Evolutionary conservation across 805 yeast genomes (phyloP).

Genomic region (Metschnikowia reukaufii): DNA sequence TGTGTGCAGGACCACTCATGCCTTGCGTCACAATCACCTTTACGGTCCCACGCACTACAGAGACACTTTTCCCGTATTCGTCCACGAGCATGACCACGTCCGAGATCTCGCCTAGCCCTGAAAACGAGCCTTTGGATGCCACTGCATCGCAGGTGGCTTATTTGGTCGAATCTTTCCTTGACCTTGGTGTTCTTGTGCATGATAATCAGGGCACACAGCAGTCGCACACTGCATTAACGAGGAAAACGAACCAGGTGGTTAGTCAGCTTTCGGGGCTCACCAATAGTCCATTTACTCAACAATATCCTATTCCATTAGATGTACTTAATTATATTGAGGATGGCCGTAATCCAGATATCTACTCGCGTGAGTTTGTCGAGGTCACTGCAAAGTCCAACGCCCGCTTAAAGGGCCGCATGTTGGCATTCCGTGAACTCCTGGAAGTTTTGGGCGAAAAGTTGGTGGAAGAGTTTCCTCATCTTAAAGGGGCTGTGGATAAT

Average conservation of each 20-base stretch:
- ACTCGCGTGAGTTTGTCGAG: conserved; percentile 94
- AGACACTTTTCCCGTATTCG: neutral
- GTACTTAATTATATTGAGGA: conserved; percentile 91
- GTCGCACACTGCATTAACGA: conserved; percentile 52
- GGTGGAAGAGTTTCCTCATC: conserved; percentile 74
- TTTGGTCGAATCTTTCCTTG: conserved; percentile 73
- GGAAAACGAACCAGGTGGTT: conserved; percentile 43
- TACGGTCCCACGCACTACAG: no score
- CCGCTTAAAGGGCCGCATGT: conserved; percentile 78
- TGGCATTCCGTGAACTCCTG: conserved; percentile 62
- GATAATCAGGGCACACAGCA: conserved; percentile 90
- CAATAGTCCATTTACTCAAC: conserved; percentile 31
- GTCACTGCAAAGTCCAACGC: conserved; percentile 90
- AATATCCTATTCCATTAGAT: conserved; percentile 68
- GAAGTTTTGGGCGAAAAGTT: conserved; percentile 69
- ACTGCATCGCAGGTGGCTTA: conserved; percentile 33
- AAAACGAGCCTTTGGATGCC: conserved; percentile 31
- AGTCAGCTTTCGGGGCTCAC: conserved; percentile 38
- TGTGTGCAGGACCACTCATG: neutral
- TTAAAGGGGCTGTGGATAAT: conserved; percentile 56
- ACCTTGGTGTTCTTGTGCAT: conserved; percentile 87
- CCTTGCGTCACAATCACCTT: neutral
- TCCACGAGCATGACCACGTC: conserved; percentile 31
- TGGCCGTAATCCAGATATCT: conserved; percentile 95
- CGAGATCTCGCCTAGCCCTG: conserved; percentile 21